Conservation (phyloP, 768 basidiomycete genomes). For the Hericium erinaceus region DNA sequence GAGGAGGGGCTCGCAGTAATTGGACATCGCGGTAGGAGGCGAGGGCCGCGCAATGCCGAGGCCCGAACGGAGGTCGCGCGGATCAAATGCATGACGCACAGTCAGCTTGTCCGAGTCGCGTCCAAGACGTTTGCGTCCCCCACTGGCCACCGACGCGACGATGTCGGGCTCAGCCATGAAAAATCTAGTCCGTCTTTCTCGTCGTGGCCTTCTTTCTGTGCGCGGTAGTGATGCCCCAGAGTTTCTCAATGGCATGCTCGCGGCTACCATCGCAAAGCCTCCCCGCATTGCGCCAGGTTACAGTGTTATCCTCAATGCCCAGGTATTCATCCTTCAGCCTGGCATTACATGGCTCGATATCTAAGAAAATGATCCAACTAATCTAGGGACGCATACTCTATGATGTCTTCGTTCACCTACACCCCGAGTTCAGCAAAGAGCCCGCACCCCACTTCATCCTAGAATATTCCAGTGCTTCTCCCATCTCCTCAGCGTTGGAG, state of each 20-base stretch:
- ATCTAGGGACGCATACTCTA: slow-evolving; percentile 79
- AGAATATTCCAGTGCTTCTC: background rate
- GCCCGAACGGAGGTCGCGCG: too few relatives aligned
- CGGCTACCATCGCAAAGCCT: slow-evolving; percentile 12
- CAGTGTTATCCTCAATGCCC: background rate
- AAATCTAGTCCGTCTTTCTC: background rate
- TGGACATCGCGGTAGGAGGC: slow-evolving; percentile 46
- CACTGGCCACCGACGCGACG: too few relatives aligned
- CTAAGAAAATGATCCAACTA: too few relatives aligned
- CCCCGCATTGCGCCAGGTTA: background rate
- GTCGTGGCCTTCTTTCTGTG: background rate
- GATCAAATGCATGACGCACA: too few relatives aligned
- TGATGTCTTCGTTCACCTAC: slow-evolving; percentile 76
- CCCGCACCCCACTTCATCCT: background rate
- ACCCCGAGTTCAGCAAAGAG: slow-evolving; percentile 58
- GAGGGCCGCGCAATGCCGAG: background rate
- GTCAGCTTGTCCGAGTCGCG: too few relatives aligned
- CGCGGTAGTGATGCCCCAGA: background rate
- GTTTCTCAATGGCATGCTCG: slow-evolving; percentile 18
- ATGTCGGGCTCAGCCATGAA: too few relatives aligned
- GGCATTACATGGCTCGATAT: background rate
- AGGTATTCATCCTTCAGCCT: background rate
- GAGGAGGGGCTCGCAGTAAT: slow-evolving; percentile 70
- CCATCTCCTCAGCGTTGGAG: slow-evolving; percentile 23
- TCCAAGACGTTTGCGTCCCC: too few relatives aligned